A percentile compares a stretch with the other conserved stretches of the same genome.
These are phyloP conservation scores for Sporormia fimetaria DNA, from an alignment of 495 filamentous ascomycete genomes.

Conservation along the genomic window DNA sequence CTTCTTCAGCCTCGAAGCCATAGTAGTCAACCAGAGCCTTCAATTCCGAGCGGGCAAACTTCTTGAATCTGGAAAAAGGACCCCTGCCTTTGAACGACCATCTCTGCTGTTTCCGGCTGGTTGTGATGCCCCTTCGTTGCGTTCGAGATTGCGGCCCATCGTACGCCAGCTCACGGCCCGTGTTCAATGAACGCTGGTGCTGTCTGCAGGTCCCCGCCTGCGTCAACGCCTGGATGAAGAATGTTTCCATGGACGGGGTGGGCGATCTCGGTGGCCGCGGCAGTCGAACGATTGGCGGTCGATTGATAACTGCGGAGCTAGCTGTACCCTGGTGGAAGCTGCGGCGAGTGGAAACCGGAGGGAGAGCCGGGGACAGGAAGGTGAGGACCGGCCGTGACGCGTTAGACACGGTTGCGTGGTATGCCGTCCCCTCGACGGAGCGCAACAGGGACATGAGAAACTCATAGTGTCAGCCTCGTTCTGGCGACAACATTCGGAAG, in stretches of 20 bases:
- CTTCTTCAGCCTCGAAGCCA: slow-evolving; percentile 2
- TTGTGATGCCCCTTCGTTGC: slow-evolving; percentile 18
- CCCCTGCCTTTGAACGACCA: slow-evolving; percentile 6
- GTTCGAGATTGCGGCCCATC: slow-evolving; percentile 9
- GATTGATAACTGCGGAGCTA: too few relatives aligned
- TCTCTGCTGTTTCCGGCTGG: not conserved
- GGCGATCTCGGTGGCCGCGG: slow-evolving; percentile 8
- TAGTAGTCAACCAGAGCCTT: slow-evolving; percentile 25
- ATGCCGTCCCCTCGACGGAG: slow-evolving; percentile 41
- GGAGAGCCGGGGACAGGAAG: slow-evolving; percentile 31
- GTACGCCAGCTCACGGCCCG: not conserved
- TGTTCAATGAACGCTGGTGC: slow-evolving; percentile 33
- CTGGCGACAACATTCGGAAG: not conserved
- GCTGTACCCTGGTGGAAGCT: not conserved
- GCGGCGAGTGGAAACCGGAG: not conserved
- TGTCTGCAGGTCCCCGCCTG: slow-evolving; percentile 50
- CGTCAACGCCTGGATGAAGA: slow-evolving; percentile 56
- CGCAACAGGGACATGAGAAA: slow-evolving; percentile 53
- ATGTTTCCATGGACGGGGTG: slow-evolving; percentile 36
- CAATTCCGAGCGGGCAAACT: slow-evolving; percentile 17
- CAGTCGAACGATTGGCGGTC: too few relatives aligned
- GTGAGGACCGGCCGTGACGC: slow-evolving; percentile 37
- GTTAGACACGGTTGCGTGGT: slow-evolving; percentile 40
- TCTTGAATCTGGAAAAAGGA: slow-evolving; percentile 1
- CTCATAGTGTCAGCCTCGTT: slow-evolving; percentile 45